Base-by-base conservation (phyloP, 768 basidiomycete genomes). In the Kwoniella sp. region DNA sequence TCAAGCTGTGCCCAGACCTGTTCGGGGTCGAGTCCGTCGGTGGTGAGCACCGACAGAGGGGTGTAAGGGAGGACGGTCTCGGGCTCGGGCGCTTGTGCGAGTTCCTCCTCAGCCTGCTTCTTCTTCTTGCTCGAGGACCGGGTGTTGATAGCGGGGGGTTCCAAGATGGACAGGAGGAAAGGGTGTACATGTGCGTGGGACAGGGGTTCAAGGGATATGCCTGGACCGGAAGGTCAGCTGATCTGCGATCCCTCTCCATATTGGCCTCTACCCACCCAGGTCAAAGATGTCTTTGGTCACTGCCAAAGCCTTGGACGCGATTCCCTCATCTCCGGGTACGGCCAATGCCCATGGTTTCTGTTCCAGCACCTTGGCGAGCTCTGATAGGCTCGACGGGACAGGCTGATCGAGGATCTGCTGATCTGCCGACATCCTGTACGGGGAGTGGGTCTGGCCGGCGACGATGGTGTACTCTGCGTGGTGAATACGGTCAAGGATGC, bases 1-100 rank as follows among this genome's bases (percentile, higher is more conserved):
- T 98, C 93, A 48, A 98, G 73, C 76, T 99, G 93, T 33, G 84
- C 85, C 93, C 93, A 99, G 23, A 96, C 78, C 71, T 93, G 91
- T 50, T 88, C 87, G 20, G 82, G 80, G 60, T 84, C 85, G 82
- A 95, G 84, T 15, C 80, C 84, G 19, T 89, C 82, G 11, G 84
- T 77, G 53, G 83, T 87, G 17, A 99, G 80, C 29, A 81, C 81
- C 6, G 82, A 77, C 2, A 96, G 73, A 5, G 91, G 91, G 0
- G 93, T 95, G 42, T 65, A 68, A 22, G 69, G 69, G 1, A 60
- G 42, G 32, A 77, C 60, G 12, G 41, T 32, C 19, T 56, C 40
- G 0, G 45, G 38, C 11, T 43, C 37, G 8, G 48, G 47, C n/a
- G 70, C 60, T 14, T 47, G 67, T 68, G 20, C 70, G 70, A 53